Conservation (phyloP, 2,329 filamentous ascomycete species). For the Aspergillus thermomutatus region DNA sequence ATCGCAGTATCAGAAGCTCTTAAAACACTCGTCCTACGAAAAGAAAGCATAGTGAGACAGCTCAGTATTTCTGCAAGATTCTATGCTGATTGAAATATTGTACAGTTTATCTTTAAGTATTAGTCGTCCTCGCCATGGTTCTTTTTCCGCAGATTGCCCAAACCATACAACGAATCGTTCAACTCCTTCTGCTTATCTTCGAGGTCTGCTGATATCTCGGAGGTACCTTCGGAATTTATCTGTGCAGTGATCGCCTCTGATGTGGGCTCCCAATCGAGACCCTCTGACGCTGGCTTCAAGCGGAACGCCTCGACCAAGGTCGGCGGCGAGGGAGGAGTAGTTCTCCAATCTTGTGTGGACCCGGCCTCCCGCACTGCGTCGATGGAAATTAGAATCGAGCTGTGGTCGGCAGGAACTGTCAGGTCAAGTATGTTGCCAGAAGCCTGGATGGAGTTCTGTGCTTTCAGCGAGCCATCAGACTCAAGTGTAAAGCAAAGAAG, state of each 20-base stretch:
- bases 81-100: background rate
- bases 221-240: constrained; percentile 32
- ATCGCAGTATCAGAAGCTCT: background rate
- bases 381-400: constrained; percentile 48
- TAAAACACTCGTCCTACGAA: background rate
- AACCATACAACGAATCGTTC: constrained; percentile 35
- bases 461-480: constrained; percentile 49
- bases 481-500: constrained; percentile 63
- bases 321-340: constrained; percentile 15
- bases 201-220: constrained; percentile 19
- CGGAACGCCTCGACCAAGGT: constrained; percentile 31
- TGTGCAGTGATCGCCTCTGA: constrained; percentile 16
- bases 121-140: constrained; percentile 22
- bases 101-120: background rate
- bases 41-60: background rate
- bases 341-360: constrained; percentile 45
- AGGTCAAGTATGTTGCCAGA: constrained; percentile 65
- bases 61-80: background rate
- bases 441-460: constrained; percentile 52
- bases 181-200: constrained; percentile 32
- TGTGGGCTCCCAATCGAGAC: constrained; percentile 24
- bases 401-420: constrained; percentile 26
- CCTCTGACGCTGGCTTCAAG: constrained; percentile 16
- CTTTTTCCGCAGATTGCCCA: constrained; percentile 41
- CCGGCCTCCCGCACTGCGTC: constrained; percentile 52